Conservation (phyloP, 257 asterid species). For the Anisodus tanguticus region DNA sequence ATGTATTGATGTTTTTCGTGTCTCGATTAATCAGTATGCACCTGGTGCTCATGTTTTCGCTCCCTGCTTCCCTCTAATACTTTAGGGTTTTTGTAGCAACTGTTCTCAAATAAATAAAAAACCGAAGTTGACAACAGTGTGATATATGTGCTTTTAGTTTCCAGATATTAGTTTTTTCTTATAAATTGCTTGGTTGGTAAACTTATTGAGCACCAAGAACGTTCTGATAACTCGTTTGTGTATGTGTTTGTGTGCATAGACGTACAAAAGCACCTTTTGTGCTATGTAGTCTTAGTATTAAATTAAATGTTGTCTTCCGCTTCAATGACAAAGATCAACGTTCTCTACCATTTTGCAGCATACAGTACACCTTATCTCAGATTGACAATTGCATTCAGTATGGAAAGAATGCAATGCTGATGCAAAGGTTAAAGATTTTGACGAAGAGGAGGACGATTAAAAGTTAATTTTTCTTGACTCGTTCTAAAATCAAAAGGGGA, state of each 20-base stretch:
- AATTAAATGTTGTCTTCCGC: neutral
- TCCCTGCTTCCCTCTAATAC: neutral
- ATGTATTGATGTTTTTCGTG: neutral
- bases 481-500: neutral
- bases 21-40: slow-evolving; percentile 5
- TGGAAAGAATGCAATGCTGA: slow-evolving; percentile 97
- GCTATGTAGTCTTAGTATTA: neutral
- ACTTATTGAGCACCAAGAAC: neutral
- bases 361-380: slow-evolving; percentile 78
- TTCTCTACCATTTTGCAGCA: slow-evolving; percentile 50
- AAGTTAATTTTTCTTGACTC: slow-evolving; percentile 15
- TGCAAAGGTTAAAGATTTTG: slow-evolving; percentile 87
- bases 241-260: neutral
- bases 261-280: neutral
- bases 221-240: slow-evolving; percentile 8
- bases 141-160: neutral
- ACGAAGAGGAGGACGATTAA: slow-evolving; percentile 55
- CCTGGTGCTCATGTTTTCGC: neutral
- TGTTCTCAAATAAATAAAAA: slow-evolving; percentile 3
- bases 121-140: neutral
- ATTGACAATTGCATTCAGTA: slow-evolving; percentile 82
- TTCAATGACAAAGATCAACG: neutral
- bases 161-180: neutral
- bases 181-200: neutral
- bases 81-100: neutral